Evolutionary conservation across 2,329 filamentous ascomycete genomes (phyloP), one percentile per base, ranked within the genome.

Genomic region (Claviceps africana): DNA sequence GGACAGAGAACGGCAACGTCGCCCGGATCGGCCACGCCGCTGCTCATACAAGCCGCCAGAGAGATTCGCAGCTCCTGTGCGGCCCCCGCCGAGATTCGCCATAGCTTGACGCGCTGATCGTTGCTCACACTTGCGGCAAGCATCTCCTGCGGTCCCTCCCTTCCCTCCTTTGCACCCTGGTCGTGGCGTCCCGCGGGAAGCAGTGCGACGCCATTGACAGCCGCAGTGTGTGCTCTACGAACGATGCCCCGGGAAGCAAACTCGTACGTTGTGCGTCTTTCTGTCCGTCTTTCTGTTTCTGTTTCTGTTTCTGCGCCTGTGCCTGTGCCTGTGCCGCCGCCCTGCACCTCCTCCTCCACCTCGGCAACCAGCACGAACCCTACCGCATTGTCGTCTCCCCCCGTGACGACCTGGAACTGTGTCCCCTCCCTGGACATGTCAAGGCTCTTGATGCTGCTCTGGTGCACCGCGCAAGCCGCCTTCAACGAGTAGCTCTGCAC

Each of bases 381-480:
- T 0, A 97, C 65, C 3, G 85, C 84, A 56, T 93, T 93, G 65
- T 97, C 93, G 60, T 98, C 93, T 22, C 93, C 89, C 28, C 87
- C 88, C 0, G 88, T 89, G 4, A 87, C 65, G 19, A 95, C 62
- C 1, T 86, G 55, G 57, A 57, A 70, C 58, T 59, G 31, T 62
- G 56, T 19, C 61, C 58, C 15, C 72, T 50, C 30, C 48, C 54
- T 47, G 30, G 59, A 56, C 48, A 80, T 54, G 54, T 76, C 76
- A 2, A 85, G 67, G 21, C 73, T 70, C 64, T 95, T 94, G 63
- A 96, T 79, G 49, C 83, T 82, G 65, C 79, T 95, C 60, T 95
- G 88, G 61, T 97, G 93, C 25, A 91, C 65, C 51, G 70, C 72
- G 2, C 62, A 62, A 11, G 67, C 66, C 13, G 66, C 55, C 9